phyloP scores from a whole-genome alignment of 139 green algal genomes.

The Chlamydomonas sphaeroides region DNA sequence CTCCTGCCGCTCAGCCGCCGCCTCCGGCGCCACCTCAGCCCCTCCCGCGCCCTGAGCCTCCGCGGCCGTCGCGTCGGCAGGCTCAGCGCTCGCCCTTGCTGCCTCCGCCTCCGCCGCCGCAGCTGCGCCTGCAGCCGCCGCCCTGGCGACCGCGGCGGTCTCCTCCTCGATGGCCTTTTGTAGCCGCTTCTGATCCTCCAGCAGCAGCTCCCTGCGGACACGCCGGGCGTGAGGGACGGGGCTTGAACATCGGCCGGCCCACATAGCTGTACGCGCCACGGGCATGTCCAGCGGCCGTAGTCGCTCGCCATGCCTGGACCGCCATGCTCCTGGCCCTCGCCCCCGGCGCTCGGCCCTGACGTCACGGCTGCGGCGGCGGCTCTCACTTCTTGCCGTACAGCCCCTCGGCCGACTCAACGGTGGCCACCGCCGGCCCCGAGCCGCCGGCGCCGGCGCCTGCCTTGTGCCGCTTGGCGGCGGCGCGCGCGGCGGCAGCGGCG shows the following conservation, averaged over 20 bases:
- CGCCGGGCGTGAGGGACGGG: no score
- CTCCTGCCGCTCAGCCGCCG: background rate
- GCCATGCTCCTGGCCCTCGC: no score
- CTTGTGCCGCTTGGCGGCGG: conserved; percentile 13
- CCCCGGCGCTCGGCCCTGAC: no score
- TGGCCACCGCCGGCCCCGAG: background rate
- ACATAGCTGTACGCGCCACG: no score
- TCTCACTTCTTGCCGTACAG: conserved; percentile 66
- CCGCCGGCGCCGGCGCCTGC: conserved; percentile 25
- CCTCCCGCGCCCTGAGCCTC: background rate
- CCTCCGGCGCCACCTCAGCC: background rate
- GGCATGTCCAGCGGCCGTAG: no score
- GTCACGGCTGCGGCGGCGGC: no score
- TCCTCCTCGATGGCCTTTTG: conserved; percentile 41
- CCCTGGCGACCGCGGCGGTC: background rate
- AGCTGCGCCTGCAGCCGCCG: background rate
- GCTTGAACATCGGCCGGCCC: no score
- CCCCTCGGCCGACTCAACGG: conserved; percentile 63
- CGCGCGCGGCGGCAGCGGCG: background rate
- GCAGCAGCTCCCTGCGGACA: conserved; percentile 56
- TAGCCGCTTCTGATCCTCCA: conserved; percentile 51
- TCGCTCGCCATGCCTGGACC: no score
- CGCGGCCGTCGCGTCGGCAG: background rate
- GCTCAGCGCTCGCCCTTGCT: background rate
- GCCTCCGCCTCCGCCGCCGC: background rate